Evolutionary conservation across 768 basidiomycete genomes (phyloP).

Genomic region (Pleurotus tuber-regium): DNA sequence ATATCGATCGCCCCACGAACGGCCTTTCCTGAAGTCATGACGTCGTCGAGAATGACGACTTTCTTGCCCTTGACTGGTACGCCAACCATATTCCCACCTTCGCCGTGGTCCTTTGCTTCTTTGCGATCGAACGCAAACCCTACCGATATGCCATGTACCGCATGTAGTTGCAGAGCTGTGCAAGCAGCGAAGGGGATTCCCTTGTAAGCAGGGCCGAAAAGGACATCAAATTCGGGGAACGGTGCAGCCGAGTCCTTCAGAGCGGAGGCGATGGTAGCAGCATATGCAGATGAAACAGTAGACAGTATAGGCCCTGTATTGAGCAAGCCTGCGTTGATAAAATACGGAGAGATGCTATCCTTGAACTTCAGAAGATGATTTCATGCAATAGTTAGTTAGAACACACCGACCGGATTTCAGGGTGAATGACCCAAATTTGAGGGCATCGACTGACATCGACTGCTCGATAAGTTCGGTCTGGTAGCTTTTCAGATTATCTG

Average conservation of each 20-base stretch:
- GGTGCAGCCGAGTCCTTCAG: slow-evolving; percentile 25
- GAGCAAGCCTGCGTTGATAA: slow-evolving; percentile 92
- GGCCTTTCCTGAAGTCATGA: slow-evolving; percentile 92
- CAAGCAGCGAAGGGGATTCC: slow-evolving; percentile 91
- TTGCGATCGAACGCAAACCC: slow-evolving; percentile 94
- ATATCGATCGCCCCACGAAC: slow-evolving; percentile 80
- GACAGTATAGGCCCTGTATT: slow-evolving; percentile 80
- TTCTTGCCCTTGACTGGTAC: slow-evolving; percentile 74
- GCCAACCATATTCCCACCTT: slow-evolving; percentile 91
- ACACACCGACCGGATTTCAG: slow-evolving; percentile 93
- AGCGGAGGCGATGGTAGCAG: slow-evolving; percentile 68
- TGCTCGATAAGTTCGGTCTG: slow-evolving; percentile 68
- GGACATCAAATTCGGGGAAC: slow-evolving; percentile 64
- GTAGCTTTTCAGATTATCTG: slow-evolving; percentile 39
- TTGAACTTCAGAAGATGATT: slow-evolving; percentile 6
- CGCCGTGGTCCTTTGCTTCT: slow-evolving; percentile 94
- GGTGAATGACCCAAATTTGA: slow-evolving; percentile 89
- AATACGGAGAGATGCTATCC: slow-evolving; percentile 76
- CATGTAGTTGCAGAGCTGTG: slow-evolving; percentile 72
- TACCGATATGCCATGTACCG: slow-evolving; percentile 57
- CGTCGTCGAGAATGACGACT: slow-evolving; percentile 93
- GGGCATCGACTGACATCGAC: slow-evolving; percentile 66
- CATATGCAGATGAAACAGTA: slow-evolving; percentile 78
- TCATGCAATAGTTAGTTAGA: slow-evolving; percentile 4
- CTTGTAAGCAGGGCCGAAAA: slow-evolving; percentile 98